These are phyloP conservation scores for Dactylellina drechsleri DNA, from an alignment of 2,329 filamentous ascomycete species.

Conservation along the genomic window DNA sequence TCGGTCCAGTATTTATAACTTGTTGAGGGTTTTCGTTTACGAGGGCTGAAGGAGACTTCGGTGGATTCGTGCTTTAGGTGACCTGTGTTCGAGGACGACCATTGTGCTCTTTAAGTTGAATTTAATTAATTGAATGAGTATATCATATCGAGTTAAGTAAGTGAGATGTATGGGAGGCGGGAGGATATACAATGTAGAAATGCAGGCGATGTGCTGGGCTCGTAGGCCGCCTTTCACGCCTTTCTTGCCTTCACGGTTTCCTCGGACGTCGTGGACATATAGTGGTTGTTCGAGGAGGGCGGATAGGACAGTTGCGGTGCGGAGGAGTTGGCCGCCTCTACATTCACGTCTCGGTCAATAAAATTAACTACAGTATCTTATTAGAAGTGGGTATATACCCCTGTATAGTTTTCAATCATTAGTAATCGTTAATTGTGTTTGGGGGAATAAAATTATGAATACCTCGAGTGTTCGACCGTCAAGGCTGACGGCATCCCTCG, in stretches of 20 bases:
- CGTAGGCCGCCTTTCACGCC: conserved; percentile 68
- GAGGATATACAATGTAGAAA: conserved; percentile 59
- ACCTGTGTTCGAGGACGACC: conserved; percentile 61
- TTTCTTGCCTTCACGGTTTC: conserved; percentile 64
- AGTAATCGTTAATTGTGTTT: neutral
- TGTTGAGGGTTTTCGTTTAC: conserved; percentile 22
- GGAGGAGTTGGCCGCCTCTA: conserved; percentile 71
- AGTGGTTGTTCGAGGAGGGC: conserved; percentile 69
- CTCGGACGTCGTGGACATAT: conserved; percentile 68
- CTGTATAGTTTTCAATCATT: conserved; percentile 53
- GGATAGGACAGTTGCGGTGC: conserved; percentile 69
- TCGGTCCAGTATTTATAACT: conserved; percentile 56
- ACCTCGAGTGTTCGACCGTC: conserved; percentile 49
- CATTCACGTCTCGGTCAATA: conserved; percentile 59
- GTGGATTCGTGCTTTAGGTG: conserved; percentile 68
- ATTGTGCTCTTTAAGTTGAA: conserved; percentile 27
- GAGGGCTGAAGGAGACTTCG: conserved; percentile 61
- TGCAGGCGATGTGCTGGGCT: conserved; percentile 70
- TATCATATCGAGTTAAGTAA: neutral
- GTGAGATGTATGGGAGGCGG: neutral
- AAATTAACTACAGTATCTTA: neutral
- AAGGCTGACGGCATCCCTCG: conserved; percentile 31
- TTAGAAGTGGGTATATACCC: neutral
- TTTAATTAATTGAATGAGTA: neutral
- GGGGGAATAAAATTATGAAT: neutral